Percentiles rank a stretch among this genome's conserved stretches.
phyloP scores from a whole-genome alignment of 192 early-diverging fungal genomes.

The Paraglomus occultum region DNA sequence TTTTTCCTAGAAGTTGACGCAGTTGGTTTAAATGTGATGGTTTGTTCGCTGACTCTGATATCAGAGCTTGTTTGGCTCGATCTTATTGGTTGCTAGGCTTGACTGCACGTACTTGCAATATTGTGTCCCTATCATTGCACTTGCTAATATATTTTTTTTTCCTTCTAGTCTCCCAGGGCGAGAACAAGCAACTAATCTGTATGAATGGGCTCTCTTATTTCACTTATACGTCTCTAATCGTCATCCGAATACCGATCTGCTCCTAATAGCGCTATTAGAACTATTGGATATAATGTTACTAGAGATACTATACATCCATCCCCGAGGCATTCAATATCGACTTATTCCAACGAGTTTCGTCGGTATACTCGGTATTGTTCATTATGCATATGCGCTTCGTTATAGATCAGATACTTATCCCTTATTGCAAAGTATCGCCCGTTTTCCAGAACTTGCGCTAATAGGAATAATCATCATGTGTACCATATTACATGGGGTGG shows the following conservation, averaged over 20 bases:
- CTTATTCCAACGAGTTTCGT: slow-evolving; percentile 43
- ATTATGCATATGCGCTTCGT: slow-evolving; percentile 41
- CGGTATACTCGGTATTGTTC: slow-evolving; percentile 41
- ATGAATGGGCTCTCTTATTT: slow-evolving; percentile 47
- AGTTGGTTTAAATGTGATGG: no score
- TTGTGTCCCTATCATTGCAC: background rate
- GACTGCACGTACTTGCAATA: background rate
- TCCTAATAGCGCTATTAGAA: slow-evolving; percentile 44
- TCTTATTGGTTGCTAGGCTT: no score
- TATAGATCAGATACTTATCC: slow-evolving; percentile 39
- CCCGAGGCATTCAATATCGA: slow-evolving; percentile 38
- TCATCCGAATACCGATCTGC: slow-evolving; percentile 37
- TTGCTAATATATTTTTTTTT: slow-evolving; percentile 7
- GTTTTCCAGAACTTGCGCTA: slow-evolving; percentile 45
- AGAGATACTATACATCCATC: slow-evolving; percentile 41
- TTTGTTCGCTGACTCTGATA: no score
- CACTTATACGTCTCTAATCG: slow-evolving; percentile 40
- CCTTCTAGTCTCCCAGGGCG: slow-evolving; percentile 28
- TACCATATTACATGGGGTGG: slow-evolving; percentile 39
- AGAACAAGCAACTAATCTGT: slow-evolving; percentile 43
- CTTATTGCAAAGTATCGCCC: slow-evolving; percentile 40
- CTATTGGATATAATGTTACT: slow-evolving; percentile 41
- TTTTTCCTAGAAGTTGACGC: no score
- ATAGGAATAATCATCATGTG: slow-evolving; percentile 43
- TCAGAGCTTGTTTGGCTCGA: no score